Base-by-base conservation (phyloP, 1,139 yeast species). In the Taphrina flavorubra region DNA sequence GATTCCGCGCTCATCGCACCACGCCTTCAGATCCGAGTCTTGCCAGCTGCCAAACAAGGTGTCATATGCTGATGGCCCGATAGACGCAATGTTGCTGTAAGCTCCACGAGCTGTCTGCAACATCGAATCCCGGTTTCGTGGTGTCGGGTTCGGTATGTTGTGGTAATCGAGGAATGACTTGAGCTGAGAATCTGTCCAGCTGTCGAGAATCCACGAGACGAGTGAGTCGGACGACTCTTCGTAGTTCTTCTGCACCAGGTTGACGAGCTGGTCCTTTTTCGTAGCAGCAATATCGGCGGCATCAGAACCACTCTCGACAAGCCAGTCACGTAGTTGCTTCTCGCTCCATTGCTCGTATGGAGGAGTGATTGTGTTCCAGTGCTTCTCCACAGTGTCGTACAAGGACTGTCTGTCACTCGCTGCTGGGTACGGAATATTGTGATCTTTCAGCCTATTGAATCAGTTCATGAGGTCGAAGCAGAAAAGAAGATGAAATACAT, bases 1-100 rank as follows among this genome's bases (percentile, higher is more conserved):
- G 62, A 83, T 73, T 37, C 79, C 79, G 74, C 84, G 86, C 65
- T 78, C 74, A 66, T 79, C 79, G 60, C 84, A 78, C 86, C 87
- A 85, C 46, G 78, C 77, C 72, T 79, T 76, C 61, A 85, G 73
- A 71, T 83, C 84, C 3, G 81, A 78, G 10, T 80, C 78, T 5
- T 81, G 79, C 84, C 85, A 85, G 7, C 81, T 75, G 68, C 83
- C 82, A 72, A 85, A 80, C 81, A 82, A 25, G 39, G 79, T 73
- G 18, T 80, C 75, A 74, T 83, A 85, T 51, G 57, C 65, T 1
- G 85, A 79, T 5, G 78, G 78, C 0, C 79, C 76, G 67, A 77
- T 47, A 14, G 71, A 55, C n/a, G 82, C 81, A 49, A 75, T 68
- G 14, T 78, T 73, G 60, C 81, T 71, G 73, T 85, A 75, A 25